These are phyloP conservation scores for Dalbergia cultrata DNA, from an alignment of 306 rosid genomes.

Conservation along the genomic window DNA sequence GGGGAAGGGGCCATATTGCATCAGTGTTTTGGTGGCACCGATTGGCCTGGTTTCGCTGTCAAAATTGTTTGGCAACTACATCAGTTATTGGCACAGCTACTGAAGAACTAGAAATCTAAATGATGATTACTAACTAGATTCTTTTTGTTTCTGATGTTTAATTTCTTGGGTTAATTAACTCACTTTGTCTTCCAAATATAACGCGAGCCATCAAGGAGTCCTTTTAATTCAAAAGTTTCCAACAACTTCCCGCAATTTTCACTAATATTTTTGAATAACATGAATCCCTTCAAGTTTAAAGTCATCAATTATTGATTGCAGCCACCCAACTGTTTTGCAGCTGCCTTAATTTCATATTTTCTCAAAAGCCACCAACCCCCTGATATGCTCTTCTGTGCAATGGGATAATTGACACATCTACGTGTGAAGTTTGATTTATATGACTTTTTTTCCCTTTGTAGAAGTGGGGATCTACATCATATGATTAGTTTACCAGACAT, in stretches of 20 bases:
- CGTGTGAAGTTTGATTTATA: background rate
- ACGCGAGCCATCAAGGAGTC: background rate
- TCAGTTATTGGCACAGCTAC: constrained; percentile 33
- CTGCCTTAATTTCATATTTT: background rate
- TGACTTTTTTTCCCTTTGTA: background rate
- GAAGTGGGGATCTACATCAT: background rate
- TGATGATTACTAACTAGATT: background rate
- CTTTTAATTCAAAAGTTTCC: constrained; percentile 34
- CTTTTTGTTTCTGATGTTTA: background rate
- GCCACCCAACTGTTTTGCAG: constrained; percentile 11
- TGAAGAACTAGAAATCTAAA: background rate
- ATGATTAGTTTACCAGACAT: background rate
- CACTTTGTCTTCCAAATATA: background rate
- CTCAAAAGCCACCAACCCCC: constrained; percentile 29
- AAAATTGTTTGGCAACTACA: background rate
- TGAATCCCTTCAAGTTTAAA: background rate
- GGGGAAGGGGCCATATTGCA: background rate
- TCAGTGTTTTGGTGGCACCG: background rate
- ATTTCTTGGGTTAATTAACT: background rate
- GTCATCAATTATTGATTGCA: background rate
- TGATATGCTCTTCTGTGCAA: background rate
- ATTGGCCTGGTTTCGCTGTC: constrained; percentile 1
- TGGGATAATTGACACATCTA: constrained; percentile 8
- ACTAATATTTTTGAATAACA: background rate
- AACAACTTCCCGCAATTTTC: background rate